Percentiles rank a stretch among this genome's conserved stretches.
Conservation (phyloP, 2,329 filamentous ascomycete genomes). For the Zelopaecilomyces penicillatus region DNA sequence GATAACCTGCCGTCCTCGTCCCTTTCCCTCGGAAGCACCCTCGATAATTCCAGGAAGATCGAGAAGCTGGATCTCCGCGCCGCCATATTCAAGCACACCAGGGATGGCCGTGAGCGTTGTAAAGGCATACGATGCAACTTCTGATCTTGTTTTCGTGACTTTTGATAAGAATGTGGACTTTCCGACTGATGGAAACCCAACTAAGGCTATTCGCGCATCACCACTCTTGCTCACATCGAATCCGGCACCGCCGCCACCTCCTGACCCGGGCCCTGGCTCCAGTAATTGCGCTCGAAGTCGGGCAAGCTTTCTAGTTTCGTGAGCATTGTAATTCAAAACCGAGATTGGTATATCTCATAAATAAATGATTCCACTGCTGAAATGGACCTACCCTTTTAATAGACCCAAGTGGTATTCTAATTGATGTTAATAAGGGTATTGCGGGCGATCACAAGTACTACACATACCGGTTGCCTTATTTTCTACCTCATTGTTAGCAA, state of each 20-base stretch:
- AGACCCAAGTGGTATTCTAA: slow-evolving; percentile 96
- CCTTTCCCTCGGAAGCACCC: slow-evolving; percentile 91
- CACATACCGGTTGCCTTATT: slow-evolving; percentile 94
- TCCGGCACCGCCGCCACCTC: slow-evolving; percentile 69
- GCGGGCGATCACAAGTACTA: background rate
- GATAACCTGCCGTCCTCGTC: slow-evolving; percentile 90
- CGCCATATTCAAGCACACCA: slow-evolving; percentile 93
- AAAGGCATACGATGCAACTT: slow-evolving; percentile 94
- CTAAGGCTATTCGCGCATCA: slow-evolving; percentile 91
- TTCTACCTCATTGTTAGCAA: slow-evolving; percentile 49
- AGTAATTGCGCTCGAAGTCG: slow-evolving; percentile 89
- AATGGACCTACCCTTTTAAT: slow-evolving; percentile 72
- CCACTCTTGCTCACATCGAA: slow-evolving; percentile 95
- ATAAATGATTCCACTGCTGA: background rate
- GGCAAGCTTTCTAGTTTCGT: slow-evolving; percentile 70
- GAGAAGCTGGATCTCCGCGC: slow-evolving; percentile 94
- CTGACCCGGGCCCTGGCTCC: slow-evolving; percentile 74
- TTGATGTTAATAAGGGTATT: slow-evolving; percentile 10
- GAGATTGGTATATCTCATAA: background rate
- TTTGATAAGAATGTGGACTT: slow-evolving; percentile 99
- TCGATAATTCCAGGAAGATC: slow-evolving; percentile 98
- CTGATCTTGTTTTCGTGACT: slow-evolving; percentile 94
- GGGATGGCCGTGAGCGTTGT: slow-evolving; percentile 96
- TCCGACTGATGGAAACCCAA: slow-evolving; percentile 97
- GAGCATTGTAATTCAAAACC: slow-evolving; percentile 1